phyloP scores from a whole-genome alignment of 1,284 basidiomycete genomes.

The Athelia psychrophila region DNA sequence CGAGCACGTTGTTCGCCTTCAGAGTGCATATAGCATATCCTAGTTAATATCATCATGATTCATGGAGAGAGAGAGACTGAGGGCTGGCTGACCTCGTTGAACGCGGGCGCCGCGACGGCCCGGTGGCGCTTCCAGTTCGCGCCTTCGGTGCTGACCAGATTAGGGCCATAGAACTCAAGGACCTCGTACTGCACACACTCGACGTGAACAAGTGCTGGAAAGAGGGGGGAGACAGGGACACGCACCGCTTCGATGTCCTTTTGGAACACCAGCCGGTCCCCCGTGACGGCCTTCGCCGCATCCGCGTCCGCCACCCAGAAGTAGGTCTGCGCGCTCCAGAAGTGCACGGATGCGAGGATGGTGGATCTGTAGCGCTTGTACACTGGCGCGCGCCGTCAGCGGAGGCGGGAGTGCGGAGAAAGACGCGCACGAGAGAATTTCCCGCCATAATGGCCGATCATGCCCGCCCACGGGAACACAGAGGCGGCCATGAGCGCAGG shows the following conservation, averaged over 20 bases:
- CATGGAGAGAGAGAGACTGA: no score
- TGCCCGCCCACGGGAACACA: slow-evolving; percentile 29
- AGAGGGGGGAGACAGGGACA: neutral
- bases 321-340: slow-evolving; percentile 21
- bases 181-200: slow-evolving; percentile 26
- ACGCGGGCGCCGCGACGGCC: slow-evolving; percentile 35
- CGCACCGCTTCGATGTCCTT: slow-evolving; percentile 33
- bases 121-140: slow-evolving; percentile 42
- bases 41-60: no score
- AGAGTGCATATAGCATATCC: neutral
- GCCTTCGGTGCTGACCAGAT: slow-evolving; percentile 39
- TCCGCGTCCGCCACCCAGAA: slow-evolving; percentile 43
- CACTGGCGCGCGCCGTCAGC: slow-evolving; percentile 16
- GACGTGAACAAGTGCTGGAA: neutral
- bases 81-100: slow-evolving; percentile 39
- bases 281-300: slow-evolving; percentile 30
- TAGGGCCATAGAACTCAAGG: slow-evolving; percentile 35
- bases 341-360: slow-evolving; percentile 27
- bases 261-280: slow-evolving; percentile 29
- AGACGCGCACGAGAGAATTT: slow-evolving; percentile 29
- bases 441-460: slow-evolving; percentile 27
- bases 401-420: neutral
- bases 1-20: slow-evolving; percentile 18
- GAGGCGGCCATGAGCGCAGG: slow-evolving; percentile 19
- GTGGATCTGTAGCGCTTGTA: slow-evolving; percentile 35